Base-by-base conservation (phyloP, 2,329 filamentous ascomycete genomes). In the Claviceps pusilla region DNA sequence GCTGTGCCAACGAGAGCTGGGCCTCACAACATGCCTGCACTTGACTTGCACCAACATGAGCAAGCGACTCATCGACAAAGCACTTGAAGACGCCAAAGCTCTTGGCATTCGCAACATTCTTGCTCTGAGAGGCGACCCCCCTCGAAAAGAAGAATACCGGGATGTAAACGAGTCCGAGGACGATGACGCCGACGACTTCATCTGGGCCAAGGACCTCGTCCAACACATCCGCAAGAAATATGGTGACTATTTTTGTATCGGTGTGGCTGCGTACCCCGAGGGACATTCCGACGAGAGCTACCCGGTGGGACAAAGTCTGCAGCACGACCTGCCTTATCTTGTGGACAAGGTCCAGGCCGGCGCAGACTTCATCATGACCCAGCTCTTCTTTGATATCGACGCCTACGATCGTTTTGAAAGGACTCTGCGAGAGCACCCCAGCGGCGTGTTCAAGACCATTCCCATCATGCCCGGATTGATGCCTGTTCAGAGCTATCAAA, bases 1-100 rank as follows among this genome's bases (percentile, higher is more conserved):
- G 72, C 81, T 97, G 63, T 96, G 90, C 69, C 93, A 97, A 73
- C 79, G 89, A 57, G 89, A 95, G 70, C 73, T 97, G 54, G 87
- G 87, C 56, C 77, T 98, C 56, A 97, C 93, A 46, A 98, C 93
- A 57, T 96, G 93, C 68, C 76, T 98, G 60, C 93, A 98, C 68
- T 75, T 98, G 60, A 98, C 93, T 3, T 98, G 93, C 71, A 98
- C 93, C 54, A 97, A 98, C 69, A 97, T 97, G 91, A 93, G 86
- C 66, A 81, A 84, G 60, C 78, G 78, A 51, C 72, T 95, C 61
- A 83, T 98, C 56, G 93, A 98, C 64, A 84, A 90, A 66, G 87
- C 91, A 0, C 73, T 98, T 59, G 87, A 94, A 63, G 87, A 94
- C 64, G 91, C 91, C 50, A 95, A 94, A 71, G 86, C 79, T 10